Percentiles rank a stretch among this genome's conserved stretches.
Evolutionary conservation across 1,284 basidiomycete genomes (phyloP).

Genomic region (Moesziomyces antarcticus): DNA sequence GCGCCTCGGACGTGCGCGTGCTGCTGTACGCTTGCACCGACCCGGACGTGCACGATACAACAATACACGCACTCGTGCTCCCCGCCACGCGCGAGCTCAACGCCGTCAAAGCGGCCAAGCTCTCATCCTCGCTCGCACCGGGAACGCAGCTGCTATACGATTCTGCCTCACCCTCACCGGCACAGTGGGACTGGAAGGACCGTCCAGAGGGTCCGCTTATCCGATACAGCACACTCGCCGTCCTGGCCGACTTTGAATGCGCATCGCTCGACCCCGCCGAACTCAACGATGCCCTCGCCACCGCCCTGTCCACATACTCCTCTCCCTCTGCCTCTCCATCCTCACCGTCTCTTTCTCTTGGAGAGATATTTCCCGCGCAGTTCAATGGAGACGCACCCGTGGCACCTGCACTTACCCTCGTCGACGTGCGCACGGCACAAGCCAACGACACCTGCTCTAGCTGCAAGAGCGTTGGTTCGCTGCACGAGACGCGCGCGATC

Average conservation of each 20-base stretch:
- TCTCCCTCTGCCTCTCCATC: constrained; percentile 15
- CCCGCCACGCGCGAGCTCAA: constrained; percentile 46
- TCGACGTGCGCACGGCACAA: constrained; percentile 42
- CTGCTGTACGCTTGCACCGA: constrained; percentile 39
- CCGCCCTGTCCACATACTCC: constrained; percentile 24
- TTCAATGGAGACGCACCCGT: constrained; percentile 12
- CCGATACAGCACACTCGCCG: constrained; percentile 36
- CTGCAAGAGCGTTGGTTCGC: constrained; percentile 47
- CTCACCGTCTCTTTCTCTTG: constrained; percentile 10
- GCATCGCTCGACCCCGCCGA: constrained; percentile 46
- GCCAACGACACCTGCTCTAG: constrained; percentile 49
- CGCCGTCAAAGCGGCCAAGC: constrained; percentile 50
- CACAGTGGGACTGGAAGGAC: constrained; percentile 58
- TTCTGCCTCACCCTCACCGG: constrained; percentile 1
- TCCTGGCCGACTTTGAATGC: constrained; percentile 51
- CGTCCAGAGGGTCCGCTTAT: constrained; percentile 57
- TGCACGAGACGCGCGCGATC: constrained; percentile 59
- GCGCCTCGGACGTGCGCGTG: constrained; percentile 39
- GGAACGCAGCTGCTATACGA: constrained; percentile 33
- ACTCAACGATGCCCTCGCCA: constrained; percentile 41
- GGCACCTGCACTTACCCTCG: constrained; percentile 19
- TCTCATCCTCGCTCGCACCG: not conserved
- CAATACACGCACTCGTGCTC: constrained; percentile 53
- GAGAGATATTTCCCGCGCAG: constrained; percentile 47
- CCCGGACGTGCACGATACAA: constrained; percentile 24